phyloP scores from a whole-genome alignment of 805 yeast species.

The Teunomyces aglyptinius region DNA sequence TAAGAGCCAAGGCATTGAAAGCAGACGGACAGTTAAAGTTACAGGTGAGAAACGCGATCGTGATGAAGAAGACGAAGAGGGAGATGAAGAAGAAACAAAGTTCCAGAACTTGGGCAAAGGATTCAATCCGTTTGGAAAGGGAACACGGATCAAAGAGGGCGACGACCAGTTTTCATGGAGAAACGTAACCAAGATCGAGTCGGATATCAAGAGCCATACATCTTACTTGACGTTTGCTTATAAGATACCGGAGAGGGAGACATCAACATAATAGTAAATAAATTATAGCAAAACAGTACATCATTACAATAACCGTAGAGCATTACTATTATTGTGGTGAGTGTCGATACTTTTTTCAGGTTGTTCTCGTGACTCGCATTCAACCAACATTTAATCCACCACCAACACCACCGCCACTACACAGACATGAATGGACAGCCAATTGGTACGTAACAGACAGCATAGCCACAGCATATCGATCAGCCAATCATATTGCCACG shows the following conservation, averaged over 20 bases:
- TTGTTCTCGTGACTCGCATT: background rate
- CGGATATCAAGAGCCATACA: slow-evolving; percentile 90
- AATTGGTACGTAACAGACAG: slow-evolving; percentile 25
- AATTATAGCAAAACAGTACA: too few species aligned
- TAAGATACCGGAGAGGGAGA: slow-evolving; percentile 20
- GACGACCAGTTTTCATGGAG: slow-evolving; percentile 78
- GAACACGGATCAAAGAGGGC: slow-evolving; percentile 82
- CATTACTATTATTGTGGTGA: too few species aligned
- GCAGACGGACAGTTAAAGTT: slow-evolving; percentile 43
- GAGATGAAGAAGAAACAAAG: slow-evolving; percentile 20
- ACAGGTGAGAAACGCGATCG: slow-evolving; percentile 20
- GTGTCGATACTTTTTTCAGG: too few species aligned
- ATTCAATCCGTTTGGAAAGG: slow-evolving; percentile 92
- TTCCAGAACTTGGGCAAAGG: slow-evolving; percentile 44
- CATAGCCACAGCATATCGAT: background rate
- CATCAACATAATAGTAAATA: background rate
- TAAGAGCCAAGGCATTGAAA: slow-evolving; percentile 60
- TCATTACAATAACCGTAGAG: too few species aligned
- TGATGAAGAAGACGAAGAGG: slow-evolving; percentile 16
- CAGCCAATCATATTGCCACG: background rate
- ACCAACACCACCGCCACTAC: slow-evolving; percentile 5
- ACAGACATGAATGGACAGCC: slow-evolving; percentile 24
- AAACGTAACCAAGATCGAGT: slow-evolving; percentile 77
- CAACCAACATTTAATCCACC: background rate
- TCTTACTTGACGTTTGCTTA: slow-evolving; percentile 90